phyloP scores from a whole-genome alignment of 352 stramenopile species.

The Phytophthora pini region DNA sequence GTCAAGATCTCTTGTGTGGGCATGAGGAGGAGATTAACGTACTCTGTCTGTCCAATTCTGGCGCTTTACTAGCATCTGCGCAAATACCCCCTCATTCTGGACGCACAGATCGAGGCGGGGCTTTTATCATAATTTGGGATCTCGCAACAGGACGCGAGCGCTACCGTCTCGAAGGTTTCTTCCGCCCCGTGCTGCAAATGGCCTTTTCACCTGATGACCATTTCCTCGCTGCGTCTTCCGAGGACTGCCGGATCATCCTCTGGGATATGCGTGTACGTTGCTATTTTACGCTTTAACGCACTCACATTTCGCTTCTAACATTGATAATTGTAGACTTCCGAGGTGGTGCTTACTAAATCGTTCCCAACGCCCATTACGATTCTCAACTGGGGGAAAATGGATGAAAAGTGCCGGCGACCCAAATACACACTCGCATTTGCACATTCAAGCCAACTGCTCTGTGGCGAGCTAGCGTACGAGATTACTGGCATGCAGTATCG shows the following conservation, averaged over 20 bases:
- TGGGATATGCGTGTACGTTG: conserved; percentile 75
- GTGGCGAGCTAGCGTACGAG: conserved; percentile 73
- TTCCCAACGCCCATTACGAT: conserved; percentile 72
- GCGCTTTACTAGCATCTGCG: conserved; percentile 50
- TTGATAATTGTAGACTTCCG: conserved; percentile 55
- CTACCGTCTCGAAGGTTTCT: conserved; percentile 67
- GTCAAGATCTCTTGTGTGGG: conserved; percentile 56
- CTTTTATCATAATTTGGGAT: conserved; percentile 40
- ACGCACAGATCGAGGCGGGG: conserved; percentile 28
- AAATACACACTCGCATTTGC: conserved; percentile 78
- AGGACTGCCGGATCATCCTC: conserved; percentile 72
- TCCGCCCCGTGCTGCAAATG: conserved; percentile 66
- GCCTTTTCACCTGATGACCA: conserved; percentile 81
- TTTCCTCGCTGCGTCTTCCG: conserved; percentile 70
- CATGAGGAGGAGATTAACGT: conserved; percentile 69
- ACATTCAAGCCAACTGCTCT: conserved; percentile 68
- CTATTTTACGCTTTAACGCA: neutral
- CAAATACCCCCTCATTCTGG: conserved; percentile 50
- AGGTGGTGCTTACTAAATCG: conserved; percentile 70
- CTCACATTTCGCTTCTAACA: neutral
- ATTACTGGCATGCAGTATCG: conserved; percentile 83
- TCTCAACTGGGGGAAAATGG: conserved; percentile 71
- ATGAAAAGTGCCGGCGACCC: conserved; percentile 70
- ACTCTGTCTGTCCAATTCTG: conserved; percentile 49
- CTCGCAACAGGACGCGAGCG: conserved; percentile 47